phyloP scores from a whole-genome alignment of 2,329 filamentous ascomycete species.

The Cladosporium austrohemisphaericum region DNA sequence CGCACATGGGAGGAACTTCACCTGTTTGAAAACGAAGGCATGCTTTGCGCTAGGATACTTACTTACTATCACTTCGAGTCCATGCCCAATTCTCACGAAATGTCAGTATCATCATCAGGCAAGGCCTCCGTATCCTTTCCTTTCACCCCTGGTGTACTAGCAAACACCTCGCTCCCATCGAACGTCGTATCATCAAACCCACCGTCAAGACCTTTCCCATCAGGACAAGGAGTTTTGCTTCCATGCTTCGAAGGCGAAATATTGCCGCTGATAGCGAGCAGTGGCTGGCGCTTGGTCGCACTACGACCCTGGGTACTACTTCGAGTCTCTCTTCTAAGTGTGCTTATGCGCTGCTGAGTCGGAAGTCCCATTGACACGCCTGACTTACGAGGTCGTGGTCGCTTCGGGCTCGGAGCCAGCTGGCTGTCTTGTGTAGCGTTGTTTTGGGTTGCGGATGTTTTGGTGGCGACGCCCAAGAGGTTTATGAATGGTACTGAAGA shows the following conservation, averaged over 20 bases:
- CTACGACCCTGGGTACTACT: slow-evolving; percentile 21
- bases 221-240: slow-evolving; percentile 24
- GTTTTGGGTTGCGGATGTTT: slow-evolving; percentile 18
- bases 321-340: slow-evolving; percentile 15
- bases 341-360: slow-evolving; percentile 26
- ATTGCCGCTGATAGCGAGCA: slow-evolving; percentile 28
- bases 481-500: slow-evolving; percentile 14
- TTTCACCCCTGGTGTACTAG: slow-evolving; percentile 31
- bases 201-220: slow-evolving; percentile 13
- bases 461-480: slow-evolving; percentile 14
- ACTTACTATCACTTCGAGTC: too few species aligned
- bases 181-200: slow-evolving; percentile 34
- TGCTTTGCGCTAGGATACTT: too few species aligned
- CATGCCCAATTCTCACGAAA: background rate
- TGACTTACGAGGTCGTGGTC: slow-evolving; percentile 35
- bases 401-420: slow-evolving; percentile 40
- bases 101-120: slow-evolving; percentile 18
- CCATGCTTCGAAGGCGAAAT: slow-evolving; percentile 20
- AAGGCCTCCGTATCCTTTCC: slow-evolving; percentile 9
- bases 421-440: slow-evolving; percentile 19
- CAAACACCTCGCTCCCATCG: slow-evolving; percentile 38
- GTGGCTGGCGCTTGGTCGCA: slow-evolving; percentile 24
- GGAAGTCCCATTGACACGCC: slow-evolving; percentile 20
- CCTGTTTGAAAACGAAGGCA: too few species aligned
- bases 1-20: too few species aligned